Percentiles rank a stretch among this genome's conserved stretches.
phyloP scores from a whole-genome alignment of 2,329 filamentous ascomycete species.

The Trichoderma polysporum region DNA sequence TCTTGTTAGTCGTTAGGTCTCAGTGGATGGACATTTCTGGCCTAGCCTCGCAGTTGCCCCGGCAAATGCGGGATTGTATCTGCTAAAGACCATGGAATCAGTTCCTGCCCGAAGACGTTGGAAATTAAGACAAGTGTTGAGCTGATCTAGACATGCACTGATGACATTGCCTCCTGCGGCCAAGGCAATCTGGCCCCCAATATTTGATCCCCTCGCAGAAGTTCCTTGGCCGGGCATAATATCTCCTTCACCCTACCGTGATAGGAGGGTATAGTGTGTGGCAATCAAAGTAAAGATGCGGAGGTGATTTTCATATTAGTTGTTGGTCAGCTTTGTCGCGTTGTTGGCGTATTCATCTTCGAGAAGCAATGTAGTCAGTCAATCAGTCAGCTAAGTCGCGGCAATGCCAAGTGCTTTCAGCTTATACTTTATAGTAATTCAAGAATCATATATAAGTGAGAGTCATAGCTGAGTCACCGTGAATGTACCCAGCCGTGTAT shows the following conservation, averaged over 20 bases:
- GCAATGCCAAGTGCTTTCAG: not conserved
- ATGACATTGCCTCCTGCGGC: constrained; percentile 24
- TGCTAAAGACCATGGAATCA: not conserved
- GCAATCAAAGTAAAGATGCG: not conserved
- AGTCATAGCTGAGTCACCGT: not conserved
- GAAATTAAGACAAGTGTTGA: not conserved
- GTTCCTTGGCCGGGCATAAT: constrained; percentile 19
- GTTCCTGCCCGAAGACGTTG: not conserved
- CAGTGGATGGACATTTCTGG: not conserved
- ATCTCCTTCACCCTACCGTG: not conserved
- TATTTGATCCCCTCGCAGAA: constrained; percentile 12
- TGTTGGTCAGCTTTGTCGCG: not conserved
- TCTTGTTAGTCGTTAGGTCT: not conserved
- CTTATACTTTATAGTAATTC: not conserved
- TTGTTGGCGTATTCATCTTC: not conserved
- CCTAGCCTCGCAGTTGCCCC: not conserved
- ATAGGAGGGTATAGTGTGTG: not conserved
- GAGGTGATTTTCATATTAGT: not conserved
- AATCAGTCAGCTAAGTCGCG: not conserved
- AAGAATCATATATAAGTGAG: not conserved
- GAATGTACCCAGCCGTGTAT: not conserved
- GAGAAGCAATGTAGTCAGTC: not conserved
- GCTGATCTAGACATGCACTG: constrained; percentile 10
- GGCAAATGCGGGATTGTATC: not conserved
- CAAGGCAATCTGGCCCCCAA: constrained; percentile 14